Evolutionary conservation across 2,329 filamentous ascomycete species (phyloP), one percentile per base, ranked within the genome.

Genomic region (Epichloe hybrida): DNA sequence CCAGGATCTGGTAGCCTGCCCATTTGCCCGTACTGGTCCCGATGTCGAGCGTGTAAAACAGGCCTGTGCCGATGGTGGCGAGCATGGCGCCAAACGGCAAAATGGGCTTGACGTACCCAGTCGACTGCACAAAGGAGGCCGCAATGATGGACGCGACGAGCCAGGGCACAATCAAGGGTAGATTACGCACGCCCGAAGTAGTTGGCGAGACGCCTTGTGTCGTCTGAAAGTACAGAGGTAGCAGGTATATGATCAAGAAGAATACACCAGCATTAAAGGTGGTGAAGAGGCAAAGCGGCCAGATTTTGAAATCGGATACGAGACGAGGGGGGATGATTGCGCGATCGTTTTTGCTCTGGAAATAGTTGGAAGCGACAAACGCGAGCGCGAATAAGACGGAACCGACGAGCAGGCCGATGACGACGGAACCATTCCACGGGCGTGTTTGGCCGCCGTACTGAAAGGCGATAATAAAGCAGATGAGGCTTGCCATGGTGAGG

Each of bases 391-490:
- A 54, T 11, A 69, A 52, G 1, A 50, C 59, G 4, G 64, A 61
- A 0, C 65, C 50, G 52, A 67, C 59, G 13, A 69, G 60, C 1
- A 69, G 57, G 23, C 56, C 59, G 0, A 58, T 60, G 15, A 63
- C 58, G 20, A 39, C 54, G 17, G 52, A 56, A 49, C 55, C 51
- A 42, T 49, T 51, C 62, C 62, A 64, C 1, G 55, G 51, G 36
- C 69, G 66, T 45, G 62, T 62, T 31, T 59, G 58, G 9, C 69
- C 70, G 36, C 70, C 70, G 70, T 71, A 76, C 51, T 76, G 72
- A 3, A 77, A 62, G n/a, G 72, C 73, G 0, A 77, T 62, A 0
- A 76, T 56, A 15, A 75, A 63, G 55, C 71, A 76, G 20, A 75
- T 59, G 6, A 74, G 64, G 9, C 68, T 58, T 0, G 62, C 62